These are phyloP conservation scores for Hypomontagnella monticulosa DNA, from an alignment of 495 filamentous ascomycete genomes.

Conservation along the genomic window DNA sequence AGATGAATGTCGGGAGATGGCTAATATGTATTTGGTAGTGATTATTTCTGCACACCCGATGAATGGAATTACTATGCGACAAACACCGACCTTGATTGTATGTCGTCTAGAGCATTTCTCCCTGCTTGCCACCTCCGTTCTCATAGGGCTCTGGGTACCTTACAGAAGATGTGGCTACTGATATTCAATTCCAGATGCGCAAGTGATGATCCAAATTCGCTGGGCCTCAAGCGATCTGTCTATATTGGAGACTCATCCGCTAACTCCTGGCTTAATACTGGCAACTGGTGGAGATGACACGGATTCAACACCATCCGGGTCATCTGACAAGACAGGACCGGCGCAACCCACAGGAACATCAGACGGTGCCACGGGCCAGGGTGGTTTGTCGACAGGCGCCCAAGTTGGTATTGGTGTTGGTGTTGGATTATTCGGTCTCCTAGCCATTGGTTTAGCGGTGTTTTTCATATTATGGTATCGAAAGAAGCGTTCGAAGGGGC, in stretches of 20 bases:
- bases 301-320: slow-evolving; percentile 3
- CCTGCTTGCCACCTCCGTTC: background rate
- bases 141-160: background rate
- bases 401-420: slow-evolving; percentile 29
- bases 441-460: slow-evolving; percentile 12
- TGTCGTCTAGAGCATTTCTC: background rate
- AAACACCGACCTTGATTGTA: slow-evolving; percentile 16
- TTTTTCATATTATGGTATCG: slow-evolving; percentile 27
- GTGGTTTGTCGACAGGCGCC: slow-evolving; percentile 11
- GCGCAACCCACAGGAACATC: background rate
- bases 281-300: background rate
- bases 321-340: slow-evolving; percentile 9
- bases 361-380: background rate
- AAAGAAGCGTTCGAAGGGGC: background rate
- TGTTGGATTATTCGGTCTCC: slow-evolving; percentile 22
- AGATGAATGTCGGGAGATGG: background rate
- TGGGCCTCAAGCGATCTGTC: slow-evolving; percentile 36
- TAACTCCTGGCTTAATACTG: slow-evolving; percentile 28
- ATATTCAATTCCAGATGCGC: background rate
- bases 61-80: slow-evolving; percentile 31
- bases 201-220: slow-evolving; percentile 33
- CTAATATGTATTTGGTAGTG: slow-evolving; percentile 14
- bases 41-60: slow-evolving; percentile 16
- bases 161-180: background rate
- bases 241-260: slow-evolving; percentile 29